Evolutionary conservation across 1,284 basidiomycete genomes (phyloP).

Genomic region (Schizopora paradoxa): DNA sequence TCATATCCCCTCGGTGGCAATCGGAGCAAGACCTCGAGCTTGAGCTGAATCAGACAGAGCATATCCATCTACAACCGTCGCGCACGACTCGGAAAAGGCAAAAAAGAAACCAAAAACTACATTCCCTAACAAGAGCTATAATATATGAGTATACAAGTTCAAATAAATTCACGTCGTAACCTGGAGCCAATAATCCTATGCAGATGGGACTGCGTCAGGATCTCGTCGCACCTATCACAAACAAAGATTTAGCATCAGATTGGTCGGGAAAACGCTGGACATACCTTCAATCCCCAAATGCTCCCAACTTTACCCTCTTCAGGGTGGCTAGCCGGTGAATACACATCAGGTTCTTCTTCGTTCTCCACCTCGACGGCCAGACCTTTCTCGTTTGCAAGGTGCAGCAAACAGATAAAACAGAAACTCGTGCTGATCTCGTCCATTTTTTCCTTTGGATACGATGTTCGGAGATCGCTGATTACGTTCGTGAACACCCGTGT

Average conservation of each 20-base stretch:
- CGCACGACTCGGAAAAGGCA: too few relatives aligned
- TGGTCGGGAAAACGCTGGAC: constrained; percentile 18
- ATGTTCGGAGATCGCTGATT: constrained; percentile 72
- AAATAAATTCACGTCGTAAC: too few relatives aligned
- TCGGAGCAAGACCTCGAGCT: too few relatives aligned
- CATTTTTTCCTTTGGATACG: constrained; percentile 92
- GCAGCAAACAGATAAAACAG: constrained; percentile 97
- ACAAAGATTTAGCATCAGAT: background rate
- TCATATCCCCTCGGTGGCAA: too few relatives aligned
- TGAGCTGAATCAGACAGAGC: too few relatives aligned
- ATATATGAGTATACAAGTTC: too few relatives aligned
- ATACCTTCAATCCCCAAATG: constrained; percentile 73
- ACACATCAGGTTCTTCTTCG: constrained; percentile 28
- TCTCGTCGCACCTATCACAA: constrained; percentile 61
- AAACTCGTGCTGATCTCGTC: constrained; percentile 98
- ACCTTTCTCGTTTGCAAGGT: constrained; percentile 94
- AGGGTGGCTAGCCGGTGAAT: constrained; percentile 24
- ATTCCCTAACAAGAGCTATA: too few relatives aligned
- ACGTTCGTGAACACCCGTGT: constrained; percentile 81
- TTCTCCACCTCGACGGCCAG: constrained; percentile 65
- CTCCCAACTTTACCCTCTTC: constrained; percentile 54
- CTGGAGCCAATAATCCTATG: too few relatives aligned
- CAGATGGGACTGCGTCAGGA: constrained; percentile 53
- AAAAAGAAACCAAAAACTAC: too few relatives aligned
- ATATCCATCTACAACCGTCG: too few relatives aligned